These are phyloP conservation scores for Globisporangium nagaii DNA, from an alignment of 352 stramenopile species.

Conservation along the genomic window DNA sequence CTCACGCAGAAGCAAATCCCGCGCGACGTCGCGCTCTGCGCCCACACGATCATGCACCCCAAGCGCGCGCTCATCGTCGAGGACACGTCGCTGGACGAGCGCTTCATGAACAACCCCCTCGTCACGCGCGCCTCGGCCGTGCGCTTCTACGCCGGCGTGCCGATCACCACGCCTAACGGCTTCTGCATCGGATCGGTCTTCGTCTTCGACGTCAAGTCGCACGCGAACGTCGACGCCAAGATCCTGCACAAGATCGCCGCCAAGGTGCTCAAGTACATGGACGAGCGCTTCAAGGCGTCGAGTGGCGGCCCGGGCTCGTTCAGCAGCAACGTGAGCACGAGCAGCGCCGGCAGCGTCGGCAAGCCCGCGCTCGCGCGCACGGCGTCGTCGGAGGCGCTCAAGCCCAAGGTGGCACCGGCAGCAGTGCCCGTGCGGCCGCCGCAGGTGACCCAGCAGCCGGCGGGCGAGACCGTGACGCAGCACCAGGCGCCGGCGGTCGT, in stretches of 20 bases:
- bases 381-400: conserved; percentile 15
- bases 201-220: conserved; percentile 81
- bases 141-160: conserved; percentile 79
- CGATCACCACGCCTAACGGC: conserved; percentile 69
- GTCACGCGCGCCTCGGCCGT: conserved; percentile 78
- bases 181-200: conserved; percentile 84
- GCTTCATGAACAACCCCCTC: conserved; percentile 79
- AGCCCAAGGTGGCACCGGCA: neutral
- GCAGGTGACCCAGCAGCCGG: conserved; percentile 32
- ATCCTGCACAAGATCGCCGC: conserved; percentile 84
- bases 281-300: conserved; percentile 67
- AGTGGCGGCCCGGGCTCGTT: conserved; percentile 14
- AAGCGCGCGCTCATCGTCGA: conserved; percentile 78
- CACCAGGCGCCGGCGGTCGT: conserved; percentile 26
- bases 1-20: conserved; percentile 83
- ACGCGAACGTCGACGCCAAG: conserved; percentile 71
- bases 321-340: conserved; percentile 13
- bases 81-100: conserved; percentile 77
- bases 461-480: conserved; percentile 53
- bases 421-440: conserved; percentile 15
- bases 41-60: conserved; percentile 85
- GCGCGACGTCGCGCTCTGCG: conserved; percentile 75
- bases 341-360: conserved; percentile 7
- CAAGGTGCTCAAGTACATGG: conserved; percentile 87
- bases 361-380: conserved; percentile 20